Conservation (phyloP, 2,329 filamentous ascomycete species). For the Dothistroma pini region DNA sequence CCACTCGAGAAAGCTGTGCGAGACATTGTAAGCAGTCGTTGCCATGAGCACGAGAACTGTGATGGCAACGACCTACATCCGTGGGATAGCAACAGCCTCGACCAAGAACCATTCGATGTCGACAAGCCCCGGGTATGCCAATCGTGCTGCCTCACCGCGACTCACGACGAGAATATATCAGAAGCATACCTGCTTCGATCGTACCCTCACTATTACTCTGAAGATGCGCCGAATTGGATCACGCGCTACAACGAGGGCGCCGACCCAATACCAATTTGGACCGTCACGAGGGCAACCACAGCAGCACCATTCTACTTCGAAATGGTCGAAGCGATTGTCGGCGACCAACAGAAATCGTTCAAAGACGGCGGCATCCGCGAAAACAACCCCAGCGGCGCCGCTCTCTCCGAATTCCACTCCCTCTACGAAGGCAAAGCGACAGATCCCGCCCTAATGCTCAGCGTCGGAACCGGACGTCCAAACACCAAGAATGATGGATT, state of each 20-base stretch:
- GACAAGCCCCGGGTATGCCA: conserved; percentile 35
- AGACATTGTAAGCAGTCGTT: conserved; percentile 44
- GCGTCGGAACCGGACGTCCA: conserved; percentile 46
- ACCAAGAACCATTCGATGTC: conserved; percentile 29
- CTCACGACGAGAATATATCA: conserved; percentile 45
- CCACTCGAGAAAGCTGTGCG: conserved; percentile 48
- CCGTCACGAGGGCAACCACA: conserved; percentile 51
- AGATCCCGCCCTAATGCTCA: conserved; percentile 45
- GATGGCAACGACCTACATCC: conserved; percentile 46
- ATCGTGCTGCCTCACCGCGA: conserved; percentile 48
- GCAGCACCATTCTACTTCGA: conserved; percentile 53
- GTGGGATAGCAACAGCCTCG: conserved; percentile 32
- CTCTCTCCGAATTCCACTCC: conserved; percentile 46
- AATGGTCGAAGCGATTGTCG: conserved; percentile 45
- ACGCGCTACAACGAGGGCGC: conserved; percentile 45
- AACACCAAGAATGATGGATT: conserved; percentile 46
- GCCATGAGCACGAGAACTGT: conserved; percentile 42
- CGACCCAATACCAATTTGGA: conserved; percentile 48
- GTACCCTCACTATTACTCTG: conserved; percentile 46
- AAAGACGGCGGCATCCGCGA: conserved; percentile 51
- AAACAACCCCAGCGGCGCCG: conserved; percentile 49
- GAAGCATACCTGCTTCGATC: conserved; percentile 49
- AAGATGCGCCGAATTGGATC: conserved; percentile 42
- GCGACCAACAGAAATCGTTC: conserved; percentile 40
- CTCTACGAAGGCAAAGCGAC: conserved; percentile 41